These are phyloP conservation scores for Aegilops umbellulata DNA, from an alignment of 176 grass and related monocot genomes.

Conservation along the genomic window DNA sequence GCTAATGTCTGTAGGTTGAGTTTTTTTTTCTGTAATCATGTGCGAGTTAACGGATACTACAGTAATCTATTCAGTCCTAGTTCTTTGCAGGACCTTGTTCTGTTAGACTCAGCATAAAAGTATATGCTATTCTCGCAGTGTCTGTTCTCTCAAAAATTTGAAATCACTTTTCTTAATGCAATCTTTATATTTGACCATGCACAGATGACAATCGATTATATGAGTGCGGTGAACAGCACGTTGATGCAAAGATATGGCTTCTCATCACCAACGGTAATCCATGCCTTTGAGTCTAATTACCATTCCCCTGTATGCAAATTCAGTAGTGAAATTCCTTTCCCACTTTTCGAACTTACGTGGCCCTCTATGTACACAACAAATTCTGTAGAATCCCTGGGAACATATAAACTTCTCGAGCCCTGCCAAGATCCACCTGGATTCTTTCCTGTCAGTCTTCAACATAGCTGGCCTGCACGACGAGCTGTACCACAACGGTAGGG, in stretches of 20 bases:
- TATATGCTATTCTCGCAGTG: constrained; percentile 6
- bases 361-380: not conserved
- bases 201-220: constrained; percentile 95
- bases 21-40: not conserved
- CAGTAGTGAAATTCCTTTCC: not conserved
- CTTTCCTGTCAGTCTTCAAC: constrained; percentile 86
- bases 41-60: not conserved
- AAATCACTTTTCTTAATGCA: not conserved
- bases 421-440: constrained; percentile 87
- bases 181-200: constrained; percentile 12
- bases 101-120: not conserved
- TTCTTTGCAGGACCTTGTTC: not conserved
- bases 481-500: constrained; percentile 82
- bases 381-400: constrained; percentile 92
- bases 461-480: constrained; percentile 82
- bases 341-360: not conserved
- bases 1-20: not conserved
- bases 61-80: not conserved
- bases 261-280: constrained; percentile 82
- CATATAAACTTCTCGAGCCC: constrained; percentile 69
- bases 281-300: constrained; percentile 22
- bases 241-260: constrained; percentile 97
- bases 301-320: not conserved
- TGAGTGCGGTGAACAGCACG: constrained; percentile 65
- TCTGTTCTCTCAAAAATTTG: not conserved